These are phyloP conservation scores for Hericium erinaceus DNA, from an alignment of 768 basidiomycete species.

Conservation along the genomic window DNA sequence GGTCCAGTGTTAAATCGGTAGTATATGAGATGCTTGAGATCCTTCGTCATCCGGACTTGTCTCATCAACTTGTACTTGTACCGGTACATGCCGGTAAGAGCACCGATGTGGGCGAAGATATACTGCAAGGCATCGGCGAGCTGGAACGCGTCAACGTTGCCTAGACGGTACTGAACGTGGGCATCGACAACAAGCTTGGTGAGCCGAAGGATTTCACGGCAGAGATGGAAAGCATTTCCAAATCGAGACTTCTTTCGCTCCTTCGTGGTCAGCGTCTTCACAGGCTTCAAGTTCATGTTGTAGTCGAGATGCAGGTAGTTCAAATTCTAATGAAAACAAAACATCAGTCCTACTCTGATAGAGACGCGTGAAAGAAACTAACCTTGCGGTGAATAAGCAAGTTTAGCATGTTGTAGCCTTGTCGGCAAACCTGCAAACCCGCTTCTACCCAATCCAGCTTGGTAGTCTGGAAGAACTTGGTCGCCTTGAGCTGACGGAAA, in stretches of 20 bases:
- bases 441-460: conserved; percentile 99
- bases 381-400: conserved; percentile 97
- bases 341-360: conserved; percentile 2
- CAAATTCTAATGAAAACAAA: conserved; percentile 47
- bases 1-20: conserved; percentile 99
- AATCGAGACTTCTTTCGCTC: conserved; percentile 99
- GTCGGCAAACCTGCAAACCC: conserved; percentile 94
- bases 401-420: conserved; percentile 99
- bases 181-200: conserved; percentile 99
- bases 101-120: conserved; percentile 95
- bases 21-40: conserved; percentile 95
- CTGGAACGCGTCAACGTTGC: conserved; percentile 98
- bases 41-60: conserved; percentile 99
- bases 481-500: conserved; percentile 93
- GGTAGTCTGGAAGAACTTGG: conserved; percentile 99
- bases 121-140: conserved; percentile 97
- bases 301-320: conserved; percentile 95
- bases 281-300: conserved; percentile 98
- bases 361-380: conserved; percentile 1
- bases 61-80: conserved; percentile 99
- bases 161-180: conserved; percentile 96
- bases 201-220: conserved; percentile 93
- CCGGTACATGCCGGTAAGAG: conserved; percentile 98
- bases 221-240: conserved; percentile 97
- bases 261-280: conserved; percentile 96